These are phyloP conservation scores for Strobilomyces echinocephalus DNA, from an alignment of 768 basidiomycete genomes.

Conservation along the genomic window DNA sequence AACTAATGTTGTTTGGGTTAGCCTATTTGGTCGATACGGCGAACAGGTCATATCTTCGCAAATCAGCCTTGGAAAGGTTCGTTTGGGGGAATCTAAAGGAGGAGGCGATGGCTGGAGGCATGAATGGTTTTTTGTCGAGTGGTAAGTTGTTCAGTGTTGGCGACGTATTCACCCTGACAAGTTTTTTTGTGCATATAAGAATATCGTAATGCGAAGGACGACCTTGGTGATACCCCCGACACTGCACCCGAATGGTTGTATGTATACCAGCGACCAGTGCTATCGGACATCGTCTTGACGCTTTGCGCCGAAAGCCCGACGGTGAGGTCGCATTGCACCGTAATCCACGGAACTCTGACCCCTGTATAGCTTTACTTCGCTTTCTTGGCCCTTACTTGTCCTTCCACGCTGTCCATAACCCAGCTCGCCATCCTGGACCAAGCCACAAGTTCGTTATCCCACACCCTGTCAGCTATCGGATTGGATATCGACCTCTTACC, in stretches of 20 bases:
- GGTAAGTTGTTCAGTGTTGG: conserved; percentile 3
- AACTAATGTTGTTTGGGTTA: background rate
- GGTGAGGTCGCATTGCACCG: conserved; percentile 4
- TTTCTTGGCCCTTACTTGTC: conserved; percentile 22
- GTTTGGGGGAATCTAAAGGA: conserved; percentile 6
- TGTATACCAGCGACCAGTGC: background rate
- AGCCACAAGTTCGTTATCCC: conserved; percentile 19
- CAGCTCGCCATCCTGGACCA: conserved; percentile 30
- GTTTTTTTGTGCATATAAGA: conserved; percentile 8
- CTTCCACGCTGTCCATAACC: conserved; percentile 25
- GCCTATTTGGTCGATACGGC: conserved; percentile 16
- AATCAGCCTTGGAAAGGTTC: conserved; percentile 16
- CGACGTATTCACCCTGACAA: background rate
- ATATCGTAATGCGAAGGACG: conserved; percentile 16
- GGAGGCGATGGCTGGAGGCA: conserved; percentile 23
- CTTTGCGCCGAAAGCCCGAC: conserved; percentile 17
- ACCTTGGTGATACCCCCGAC: conserved; percentile 17
- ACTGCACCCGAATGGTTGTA: conserved; percentile 11
- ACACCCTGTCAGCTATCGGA: conserved; percentile 18
- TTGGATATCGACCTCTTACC: conserved; percentile 9
- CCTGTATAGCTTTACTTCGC: conserved; percentile 25
- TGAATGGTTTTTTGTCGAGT: conserved; percentile 7
- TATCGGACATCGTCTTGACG: conserved; percentile 2
- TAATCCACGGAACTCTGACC: background rate
- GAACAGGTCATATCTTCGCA: conserved; percentile 21